These are phyloP conservation scores for Allium cepa DNA, from an alignment of 106 monocot species.

Conservation along the genomic window DNA sequence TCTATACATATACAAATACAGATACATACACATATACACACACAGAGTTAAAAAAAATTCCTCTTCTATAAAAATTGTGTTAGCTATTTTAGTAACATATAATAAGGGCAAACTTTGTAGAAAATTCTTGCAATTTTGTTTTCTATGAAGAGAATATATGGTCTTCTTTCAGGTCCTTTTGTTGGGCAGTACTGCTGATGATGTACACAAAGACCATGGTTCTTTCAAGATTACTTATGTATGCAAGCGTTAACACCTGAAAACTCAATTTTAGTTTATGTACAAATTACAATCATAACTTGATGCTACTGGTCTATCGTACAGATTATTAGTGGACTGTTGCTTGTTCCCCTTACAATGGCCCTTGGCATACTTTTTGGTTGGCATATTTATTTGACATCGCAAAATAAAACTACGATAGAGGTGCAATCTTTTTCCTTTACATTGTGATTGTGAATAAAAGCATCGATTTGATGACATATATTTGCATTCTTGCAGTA, in stretches of 20 bases:
- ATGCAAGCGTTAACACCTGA: conserved; percentile 3
- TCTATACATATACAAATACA: no score
- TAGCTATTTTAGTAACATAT: no score
- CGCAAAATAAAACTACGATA: conserved; percentile 96
- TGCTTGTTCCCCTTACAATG: conserved; percentile 71
- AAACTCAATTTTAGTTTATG: background rate
- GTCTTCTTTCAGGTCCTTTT: conserved; percentile 57
- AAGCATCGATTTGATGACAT: background rate
- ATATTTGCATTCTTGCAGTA: conserved; percentile 38
- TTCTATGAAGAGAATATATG: background rate
- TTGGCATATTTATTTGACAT: conserved; percentile 89
- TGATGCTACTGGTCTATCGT: background rate
- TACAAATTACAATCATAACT: no score
- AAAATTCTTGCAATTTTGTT: no score
- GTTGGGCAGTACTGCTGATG: conserved; percentile 57
- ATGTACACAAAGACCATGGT: conserved; percentile 55
- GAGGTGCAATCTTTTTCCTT: conserved; percentile 47
- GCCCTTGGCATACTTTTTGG: conserved; percentile 77
- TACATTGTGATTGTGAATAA: background rate
- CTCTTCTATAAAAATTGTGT: no score
- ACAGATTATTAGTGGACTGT: conserved; percentile 87
- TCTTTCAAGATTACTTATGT: conserved; percentile 69
- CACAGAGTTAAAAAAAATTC: no score
- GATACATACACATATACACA: no score
- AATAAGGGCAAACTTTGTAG: no score